A percentile compares a stretch with the other conserved stretches of the same genome.
Conservation (phyloP, 208 protist species). For the Leishmania mexicana region DNA sequence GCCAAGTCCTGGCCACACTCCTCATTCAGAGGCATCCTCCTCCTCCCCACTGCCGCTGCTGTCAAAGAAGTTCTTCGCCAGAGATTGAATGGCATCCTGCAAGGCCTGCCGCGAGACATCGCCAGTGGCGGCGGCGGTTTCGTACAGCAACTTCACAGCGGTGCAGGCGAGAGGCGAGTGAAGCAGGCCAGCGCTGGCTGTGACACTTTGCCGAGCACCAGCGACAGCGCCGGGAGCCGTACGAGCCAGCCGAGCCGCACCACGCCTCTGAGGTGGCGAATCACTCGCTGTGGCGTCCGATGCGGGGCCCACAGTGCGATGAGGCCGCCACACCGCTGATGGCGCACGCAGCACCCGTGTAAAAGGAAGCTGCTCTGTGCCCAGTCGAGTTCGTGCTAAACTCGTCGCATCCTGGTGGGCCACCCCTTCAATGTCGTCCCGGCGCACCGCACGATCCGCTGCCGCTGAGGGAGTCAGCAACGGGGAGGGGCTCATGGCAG, state of each 20-base stretch:
- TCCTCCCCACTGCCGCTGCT: constrained; percentile 2
- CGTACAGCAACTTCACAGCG: constrained; percentile 53
- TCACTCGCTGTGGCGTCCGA: background rate
- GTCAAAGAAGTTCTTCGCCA: constrained; percentile 44
- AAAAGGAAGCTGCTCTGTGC: constrained; percentile 33
- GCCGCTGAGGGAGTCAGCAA: background rate
- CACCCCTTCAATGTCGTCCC: background rate
- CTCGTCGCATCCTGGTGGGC: background rate
- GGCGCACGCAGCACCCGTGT: constrained; percentile 13
- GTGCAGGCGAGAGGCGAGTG: constrained; percentile 38
- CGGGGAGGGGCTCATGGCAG: background rate
- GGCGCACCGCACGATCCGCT: background rate
- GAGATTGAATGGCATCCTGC: constrained; percentile 37
- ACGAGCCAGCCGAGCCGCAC: background rate
- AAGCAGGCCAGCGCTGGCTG: background rate
- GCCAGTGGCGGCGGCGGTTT: constrained; percentile 30
- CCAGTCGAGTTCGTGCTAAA: constrained; percentile 2
- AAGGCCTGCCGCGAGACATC: constrained; percentile 49
- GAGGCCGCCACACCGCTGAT: background rate
- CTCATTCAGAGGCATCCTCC: background rate
- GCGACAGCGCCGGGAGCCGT: background rate
- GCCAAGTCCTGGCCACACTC: background rate
- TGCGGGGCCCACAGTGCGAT: background rate
- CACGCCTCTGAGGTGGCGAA: background rate
- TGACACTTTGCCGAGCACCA: background rate